Evolutionary conservation across 495 filamentous ascomycete genomes (phyloP).

Genomic region (Hyaloscypha hepaticicola): DNA sequence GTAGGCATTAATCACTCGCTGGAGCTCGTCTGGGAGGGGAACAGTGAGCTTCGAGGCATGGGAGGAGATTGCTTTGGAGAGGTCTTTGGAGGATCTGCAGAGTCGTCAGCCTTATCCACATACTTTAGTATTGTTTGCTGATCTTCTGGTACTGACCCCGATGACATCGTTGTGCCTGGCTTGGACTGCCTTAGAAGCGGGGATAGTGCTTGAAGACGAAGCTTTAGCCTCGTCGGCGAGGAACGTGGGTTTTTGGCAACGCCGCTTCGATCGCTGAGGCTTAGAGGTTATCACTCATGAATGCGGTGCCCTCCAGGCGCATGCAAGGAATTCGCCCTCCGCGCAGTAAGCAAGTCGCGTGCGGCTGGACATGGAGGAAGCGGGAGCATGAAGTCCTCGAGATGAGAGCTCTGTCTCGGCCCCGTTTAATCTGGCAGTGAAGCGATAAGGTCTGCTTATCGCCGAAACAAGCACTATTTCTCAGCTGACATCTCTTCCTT

Average conservation of each 20-base stretch:
- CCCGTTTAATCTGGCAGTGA: not conserved
- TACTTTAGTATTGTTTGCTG: not conserved
- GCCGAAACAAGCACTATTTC: not conserved
- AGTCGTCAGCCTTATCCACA: slow-evolving; percentile 4
- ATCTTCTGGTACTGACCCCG: slow-evolving; percentile 24
- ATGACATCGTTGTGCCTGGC: slow-evolving; percentile 30
- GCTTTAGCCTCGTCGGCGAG: not conserved
- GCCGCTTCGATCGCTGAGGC: not conserved
- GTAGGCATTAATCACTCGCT: slow-evolving; percentile 57
- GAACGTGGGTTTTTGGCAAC: not conserved
- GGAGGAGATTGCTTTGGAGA: slow-evolving; percentile 51
- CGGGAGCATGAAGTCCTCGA: not conserved
- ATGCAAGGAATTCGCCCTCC: not conserved
- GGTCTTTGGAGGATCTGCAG: slow-evolving; percentile 58
- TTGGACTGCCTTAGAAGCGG: not conserved
- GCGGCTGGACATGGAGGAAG: not conserved
- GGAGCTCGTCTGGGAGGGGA: slow-evolving; percentile 62
- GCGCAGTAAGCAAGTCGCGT: not conserved
- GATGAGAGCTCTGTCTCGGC: not conserved
- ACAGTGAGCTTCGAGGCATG: slow-evolving; percentile 43
- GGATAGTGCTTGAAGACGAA: not conserved
- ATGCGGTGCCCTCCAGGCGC: not conserved
- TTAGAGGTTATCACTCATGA: not conserved
- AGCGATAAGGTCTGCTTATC: not conserved
- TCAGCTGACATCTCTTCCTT: not conserved